Evolutionary conservation across 1,284 basidiomycete genomes (phyloP).

Genomic region (Sanghuangporus sanghuang): DNA sequence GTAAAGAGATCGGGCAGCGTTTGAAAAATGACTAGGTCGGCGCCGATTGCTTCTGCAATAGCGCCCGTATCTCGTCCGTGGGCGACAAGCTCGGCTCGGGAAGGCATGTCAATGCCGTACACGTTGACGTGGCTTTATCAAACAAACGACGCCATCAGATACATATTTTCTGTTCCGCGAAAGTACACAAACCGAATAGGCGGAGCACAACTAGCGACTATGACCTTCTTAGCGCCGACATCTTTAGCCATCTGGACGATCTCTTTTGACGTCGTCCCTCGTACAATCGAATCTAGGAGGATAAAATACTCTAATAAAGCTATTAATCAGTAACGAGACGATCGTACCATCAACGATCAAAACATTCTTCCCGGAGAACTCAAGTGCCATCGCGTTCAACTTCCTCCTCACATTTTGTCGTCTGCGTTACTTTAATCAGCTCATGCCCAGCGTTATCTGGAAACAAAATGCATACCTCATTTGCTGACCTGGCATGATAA

Average conservation of each 20-base stretch:
- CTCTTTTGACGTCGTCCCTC: constrained; percentile 98
- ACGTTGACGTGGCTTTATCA: constrained; percentile 80
- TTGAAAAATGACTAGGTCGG: constrained; percentile 97
- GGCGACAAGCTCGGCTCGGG: constrained; percentile 89
- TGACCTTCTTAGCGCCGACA: constrained; percentile 96
- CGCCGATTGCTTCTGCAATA: constrained; percentile 85
- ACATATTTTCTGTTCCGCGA: neutral
- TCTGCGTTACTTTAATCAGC: constrained; percentile 35
- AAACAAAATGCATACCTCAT: constrained; percentile 51
- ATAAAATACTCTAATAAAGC: neutral
- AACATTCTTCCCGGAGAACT: constrained; percentile 91
- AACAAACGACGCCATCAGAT: neutral
- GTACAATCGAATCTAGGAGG: constrained; percentile 60
- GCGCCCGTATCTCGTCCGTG: constrained; percentile 73
- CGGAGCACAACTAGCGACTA: constrained; percentile 96
- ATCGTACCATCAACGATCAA: constrained; percentile 88
- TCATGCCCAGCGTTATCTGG: constrained; percentile 1
- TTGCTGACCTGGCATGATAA: constrained; percentile 99
- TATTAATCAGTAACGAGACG: neutral
- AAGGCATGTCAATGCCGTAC: constrained; percentile 99
- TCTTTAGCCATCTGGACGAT: constrained; percentile 99
- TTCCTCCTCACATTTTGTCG: constrained; percentile 95
- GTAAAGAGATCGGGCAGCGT: constrained; percentile 86
- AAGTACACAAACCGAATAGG: constrained; percentile 69
- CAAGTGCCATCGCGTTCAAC: constrained; percentile 98